Conservation (phyloP, 129 eudicot species). For the Centaurea solstitialis region DNA sequence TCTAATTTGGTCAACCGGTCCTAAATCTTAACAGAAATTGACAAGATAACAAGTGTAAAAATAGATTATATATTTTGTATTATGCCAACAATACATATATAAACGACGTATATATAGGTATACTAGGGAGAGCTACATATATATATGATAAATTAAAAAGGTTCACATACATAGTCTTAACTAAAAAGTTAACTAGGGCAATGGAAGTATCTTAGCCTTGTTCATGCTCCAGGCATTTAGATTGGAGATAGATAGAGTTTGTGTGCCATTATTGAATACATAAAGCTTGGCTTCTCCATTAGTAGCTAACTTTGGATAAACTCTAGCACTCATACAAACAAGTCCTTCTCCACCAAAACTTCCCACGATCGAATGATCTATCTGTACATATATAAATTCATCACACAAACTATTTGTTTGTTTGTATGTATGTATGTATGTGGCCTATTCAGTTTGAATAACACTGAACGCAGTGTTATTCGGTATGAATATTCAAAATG, state of each 20-base stretch:
- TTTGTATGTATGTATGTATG: too few relatives aligned
- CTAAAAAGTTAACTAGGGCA: not conserved
- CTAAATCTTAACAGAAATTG: too few relatives aligned
- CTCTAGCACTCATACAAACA: conserved; percentile 57
- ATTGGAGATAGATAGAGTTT: conserved; percentile 24
- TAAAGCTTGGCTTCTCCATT: conserved; percentile 41
- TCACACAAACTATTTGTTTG: not conserved
- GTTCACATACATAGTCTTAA: not conserved
- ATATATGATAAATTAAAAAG: not conserved
- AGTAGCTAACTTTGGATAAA: conserved; percentile 51
- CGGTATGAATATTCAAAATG: too few relatives aligned
- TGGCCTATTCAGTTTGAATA: too few relatives aligned
- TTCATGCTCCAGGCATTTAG: conserved; percentile 53
- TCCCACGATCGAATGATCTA: conserved; percentile 61
- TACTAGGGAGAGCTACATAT: not conserved
- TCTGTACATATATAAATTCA: conserved; percentile 18
- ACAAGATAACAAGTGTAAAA: too few relatives aligned
- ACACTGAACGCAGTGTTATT: too few relatives aligned
- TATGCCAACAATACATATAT: not conserved
- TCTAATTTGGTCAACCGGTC: too few relatives aligned
- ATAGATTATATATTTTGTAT: not conserved
- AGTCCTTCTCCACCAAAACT: conserved; percentile 61
- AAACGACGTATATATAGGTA: not conserved
- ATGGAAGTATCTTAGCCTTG: conserved; percentile 29
- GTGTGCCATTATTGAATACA: conserved; percentile 46